These are phyloP conservation scores for Geranomyces michiganensis DNA, from an alignment of 192 early-diverging fungal species.

Conservation along the genomic window DNA sequence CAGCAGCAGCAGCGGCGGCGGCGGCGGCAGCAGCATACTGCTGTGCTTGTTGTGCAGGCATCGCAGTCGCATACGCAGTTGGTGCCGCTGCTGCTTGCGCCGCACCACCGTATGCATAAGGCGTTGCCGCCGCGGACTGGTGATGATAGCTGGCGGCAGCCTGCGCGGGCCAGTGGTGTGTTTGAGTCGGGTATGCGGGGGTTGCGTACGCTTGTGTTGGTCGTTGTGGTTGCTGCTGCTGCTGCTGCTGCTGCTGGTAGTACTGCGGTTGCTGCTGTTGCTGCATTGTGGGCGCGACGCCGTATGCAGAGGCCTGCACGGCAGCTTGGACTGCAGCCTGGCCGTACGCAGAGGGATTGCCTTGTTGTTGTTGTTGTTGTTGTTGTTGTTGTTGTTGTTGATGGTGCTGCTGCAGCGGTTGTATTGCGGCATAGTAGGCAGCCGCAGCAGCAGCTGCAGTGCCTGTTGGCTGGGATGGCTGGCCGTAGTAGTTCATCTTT, in stretches of 20 bases:
- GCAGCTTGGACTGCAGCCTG: constrained; percentile 30
- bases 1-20: background rate
- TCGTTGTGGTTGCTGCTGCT: constrained; percentile 6
- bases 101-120: constrained; percentile 13
- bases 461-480: background rate
- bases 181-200: background rate
- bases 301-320: constrained; percentile 30
- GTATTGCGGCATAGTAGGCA: background rate
- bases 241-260: constrained; percentile 10
- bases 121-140: constrained; percentile 1
- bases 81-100: constrained; percentile 10
- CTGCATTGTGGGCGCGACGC: constrained; percentile 3
- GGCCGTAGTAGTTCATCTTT: constrained; percentile 3
- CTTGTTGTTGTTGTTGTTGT: constrained; percentile 3
- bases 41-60: constrained; percentile 4
- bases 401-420: constrained; percentile 5
- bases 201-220: no score
- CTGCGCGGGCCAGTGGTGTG: background rate
- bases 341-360: constrained; percentile 13
- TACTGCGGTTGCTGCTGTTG: background rate
- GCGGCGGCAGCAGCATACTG: constrained; percentile 12
- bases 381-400: no score
- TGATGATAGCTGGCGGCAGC: background rate
- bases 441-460: background rate
- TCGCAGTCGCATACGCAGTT: background rate